Base-by-base conservation (phyloP, 176 grass and related monocot genomes). In the Avena sativa region DNA sequence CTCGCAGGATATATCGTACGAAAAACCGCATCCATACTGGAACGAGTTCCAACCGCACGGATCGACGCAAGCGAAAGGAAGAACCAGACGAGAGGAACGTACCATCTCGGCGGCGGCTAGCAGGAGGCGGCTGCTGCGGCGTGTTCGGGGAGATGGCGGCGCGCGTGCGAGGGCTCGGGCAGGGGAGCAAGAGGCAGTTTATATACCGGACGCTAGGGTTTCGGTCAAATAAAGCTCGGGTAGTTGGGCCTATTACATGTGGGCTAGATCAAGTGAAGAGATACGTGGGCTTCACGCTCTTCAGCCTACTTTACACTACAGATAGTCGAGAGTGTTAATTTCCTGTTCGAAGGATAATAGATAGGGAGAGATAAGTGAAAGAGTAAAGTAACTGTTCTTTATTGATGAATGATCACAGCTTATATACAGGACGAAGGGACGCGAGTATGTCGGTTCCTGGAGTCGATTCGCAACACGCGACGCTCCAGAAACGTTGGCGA, bases 161-260 rank as follows among this genome's bases (percentile, higher is more conserved):
- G 85, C 71, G 48, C 48, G 65, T 75, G 76, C 40, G 26, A 19
- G 81, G 19, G 50, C 1, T 69, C 58, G 75, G 14, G 50, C 0
- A 10, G 8, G 50, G 10, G 36, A 28, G 52, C 58, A 28, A 15
- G 19, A n/a, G 48, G 11, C n/a, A 51, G 52, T 3, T 74, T 78
- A 79, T 91, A 86, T 58, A 90, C 19, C 26, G 9, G 4, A 17
- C 36, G 61, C 81, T 87, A 91, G 85, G 89, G 89, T 87, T 91
- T 80, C 10, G 11, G 48, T 30, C 7, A 19, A 57, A 9, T 70
- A 51, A 46, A 65, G 48, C 57, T 48, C 21, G 56, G 34, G 32
- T 20, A 12, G 2, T 23, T 63, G 40, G 50, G 47, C 16, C 16
- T 56, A 3, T 38, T 34, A 14, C 15, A 3, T 19, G 13, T 79